Evolutionary conservation across 306 rosid species (phyloP).

Genomic region (Canavalia gladiata): DNA sequence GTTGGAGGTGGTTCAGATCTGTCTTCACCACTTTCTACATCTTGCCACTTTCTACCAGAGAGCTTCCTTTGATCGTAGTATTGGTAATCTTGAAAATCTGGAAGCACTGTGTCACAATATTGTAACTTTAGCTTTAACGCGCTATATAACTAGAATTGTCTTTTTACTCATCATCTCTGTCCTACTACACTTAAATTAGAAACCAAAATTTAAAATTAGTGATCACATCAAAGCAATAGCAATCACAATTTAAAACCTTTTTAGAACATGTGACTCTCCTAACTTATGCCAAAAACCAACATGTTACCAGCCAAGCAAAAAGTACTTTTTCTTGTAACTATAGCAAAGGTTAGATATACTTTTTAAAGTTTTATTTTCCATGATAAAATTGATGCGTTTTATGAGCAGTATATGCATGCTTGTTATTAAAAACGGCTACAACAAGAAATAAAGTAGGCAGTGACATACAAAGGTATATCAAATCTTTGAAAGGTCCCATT

Average conservation of each 20-base stretch:
- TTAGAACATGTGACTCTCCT: neutral
- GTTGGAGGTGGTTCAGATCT: neutral
- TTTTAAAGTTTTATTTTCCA: neutral
- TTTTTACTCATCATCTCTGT: neutral
- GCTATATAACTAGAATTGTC: neutral
- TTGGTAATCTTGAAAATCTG: constrained; percentile 39
- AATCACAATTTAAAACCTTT: neutral
- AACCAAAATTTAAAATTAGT: neutral
- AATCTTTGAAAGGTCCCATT: constrained; percentile 42
- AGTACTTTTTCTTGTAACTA: no score
- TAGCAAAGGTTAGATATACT: no score
- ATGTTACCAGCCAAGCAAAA: neutral
- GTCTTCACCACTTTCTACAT: constrained; percentile 34
- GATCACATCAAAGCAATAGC: neutral
- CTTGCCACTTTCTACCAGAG: neutral
- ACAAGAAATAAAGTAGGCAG: neutral
- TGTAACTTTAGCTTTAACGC: neutral
- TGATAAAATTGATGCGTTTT: neutral
- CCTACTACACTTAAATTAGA: neutral
- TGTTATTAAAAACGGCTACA: constrained; percentile 4
- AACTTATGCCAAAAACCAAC: neutral
- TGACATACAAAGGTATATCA: constrained; percentile 45
- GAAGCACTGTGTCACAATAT: constrained; percentile 46
- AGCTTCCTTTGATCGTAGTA: constrained; percentile 22
- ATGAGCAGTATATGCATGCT: neutral